Evolutionary conservation across 495 filamentous ascomycete genomes (phyloP).

Genomic region (Cercophora samala): DNA sequence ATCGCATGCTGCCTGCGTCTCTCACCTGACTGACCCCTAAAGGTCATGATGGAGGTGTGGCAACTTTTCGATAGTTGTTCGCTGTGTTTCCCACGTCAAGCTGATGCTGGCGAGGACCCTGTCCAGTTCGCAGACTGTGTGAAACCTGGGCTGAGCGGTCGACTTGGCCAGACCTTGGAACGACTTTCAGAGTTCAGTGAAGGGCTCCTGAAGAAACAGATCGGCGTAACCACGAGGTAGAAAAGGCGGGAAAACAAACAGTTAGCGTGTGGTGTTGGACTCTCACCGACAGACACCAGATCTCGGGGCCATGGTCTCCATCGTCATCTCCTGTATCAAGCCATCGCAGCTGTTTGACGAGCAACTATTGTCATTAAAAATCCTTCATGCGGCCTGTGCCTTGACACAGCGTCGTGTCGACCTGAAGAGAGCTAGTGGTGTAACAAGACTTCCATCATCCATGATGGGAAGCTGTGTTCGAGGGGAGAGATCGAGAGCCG

Average conservation of each 20-base stretch:
- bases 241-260: neutral
- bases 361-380: neutral
- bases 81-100: neutral
- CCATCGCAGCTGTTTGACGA: neutral
- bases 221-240: neutral
- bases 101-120: too few species aligned
- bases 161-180: neutral
- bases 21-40: neutral
- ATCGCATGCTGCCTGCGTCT: neutral
- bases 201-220: neutral
- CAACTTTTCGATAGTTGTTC: neutral
- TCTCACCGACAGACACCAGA: neutral
- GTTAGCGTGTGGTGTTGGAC: neutral
- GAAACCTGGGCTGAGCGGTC: neutral
- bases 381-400: neutral
- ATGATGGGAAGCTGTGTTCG: neutral
- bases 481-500: slow-evolving; percentile 3
- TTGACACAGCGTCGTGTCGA: neutral
- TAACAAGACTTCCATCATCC: neutral
- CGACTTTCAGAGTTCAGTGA: neutral
- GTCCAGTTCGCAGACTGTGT: neutral
- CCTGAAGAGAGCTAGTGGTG: neutral
- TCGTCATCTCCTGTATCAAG: neutral
- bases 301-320: neutral
- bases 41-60: neutral